Evolutionary conservation across 1,284 basidiomycete species (phyloP).

Genomic region (Xerocomus minutiporus): DNA sequence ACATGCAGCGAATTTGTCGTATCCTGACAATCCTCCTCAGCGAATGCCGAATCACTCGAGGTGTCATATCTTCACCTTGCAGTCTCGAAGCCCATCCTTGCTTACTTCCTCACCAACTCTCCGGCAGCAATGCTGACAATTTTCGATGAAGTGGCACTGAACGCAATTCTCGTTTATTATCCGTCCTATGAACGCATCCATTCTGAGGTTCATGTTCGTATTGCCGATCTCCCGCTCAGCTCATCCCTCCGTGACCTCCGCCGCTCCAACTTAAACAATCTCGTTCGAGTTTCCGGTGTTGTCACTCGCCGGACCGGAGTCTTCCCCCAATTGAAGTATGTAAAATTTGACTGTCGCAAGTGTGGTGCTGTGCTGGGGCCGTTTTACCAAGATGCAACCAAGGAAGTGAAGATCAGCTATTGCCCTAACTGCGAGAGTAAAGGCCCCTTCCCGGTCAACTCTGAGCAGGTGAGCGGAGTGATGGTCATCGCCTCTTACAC

Average conservation of each 20-base stretch:
- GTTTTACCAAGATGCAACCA: constrained; percentile 95
- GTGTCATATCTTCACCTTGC: constrained; percentile 93
- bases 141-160: constrained; percentile 94
- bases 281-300: constrained; percentile 95
- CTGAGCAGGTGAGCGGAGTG: constrained; percentile 67
- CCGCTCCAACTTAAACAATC: constrained; percentile 88
- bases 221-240: constrained; percentile 88
- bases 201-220: constrained; percentile 95
- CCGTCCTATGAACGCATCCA: constrained; percentile 96
- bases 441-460: constrained; percentile 95
- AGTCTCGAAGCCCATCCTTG: constrained; percentile 87
- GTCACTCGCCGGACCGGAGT: constrained; percentile 95
- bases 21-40: constrained; percentile 40
- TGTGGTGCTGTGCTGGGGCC: constrained; percentile 92
- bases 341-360: constrained; percentile 96
- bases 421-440: constrained; percentile 92
- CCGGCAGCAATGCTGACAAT: constrained; percentile 90
- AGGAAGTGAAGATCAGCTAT: constrained; percentile 91
- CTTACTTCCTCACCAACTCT: constrained; percentile 95
- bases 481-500: neutral
- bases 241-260: constrained; percentile 91
- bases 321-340: constrained; percentile 98
- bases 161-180: constrained; percentile 93
- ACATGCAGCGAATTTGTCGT: neutral
- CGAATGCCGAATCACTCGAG: constrained; percentile 96